Conservation (phyloP, 768 basidiomycete species). For the Termitomyces sp. region DNA sequence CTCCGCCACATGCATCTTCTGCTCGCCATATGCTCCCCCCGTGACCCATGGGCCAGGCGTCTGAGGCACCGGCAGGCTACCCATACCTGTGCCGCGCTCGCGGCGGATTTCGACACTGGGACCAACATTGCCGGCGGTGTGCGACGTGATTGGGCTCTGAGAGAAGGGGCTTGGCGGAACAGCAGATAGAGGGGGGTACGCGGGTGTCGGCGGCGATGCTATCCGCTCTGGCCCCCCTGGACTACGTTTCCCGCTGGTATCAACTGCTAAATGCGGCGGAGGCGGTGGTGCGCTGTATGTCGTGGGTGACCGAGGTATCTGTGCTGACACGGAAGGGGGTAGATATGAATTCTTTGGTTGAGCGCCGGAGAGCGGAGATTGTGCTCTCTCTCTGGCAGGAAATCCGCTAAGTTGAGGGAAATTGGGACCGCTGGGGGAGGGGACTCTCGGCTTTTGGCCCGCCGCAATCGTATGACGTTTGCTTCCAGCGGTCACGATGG, state of each 20-base stretch:
- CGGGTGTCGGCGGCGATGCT: conserved; percentile 54
- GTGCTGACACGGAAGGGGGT: conserved; percentile 28
- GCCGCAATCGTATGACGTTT: conserved; percentile 51
- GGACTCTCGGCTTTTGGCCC: conserved; percentile 22
- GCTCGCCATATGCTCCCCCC: conserved; percentile 35
- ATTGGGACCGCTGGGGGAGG: conserved; percentile 16
- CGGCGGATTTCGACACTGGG: conserved; percentile 65
- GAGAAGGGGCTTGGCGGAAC: conserved; percentile 50
- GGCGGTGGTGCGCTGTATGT: conserved; percentile 49
- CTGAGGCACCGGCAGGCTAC: conserved; percentile 33
- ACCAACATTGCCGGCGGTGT: conserved; percentile 44
- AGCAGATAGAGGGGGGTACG: conserved; percentile 50
- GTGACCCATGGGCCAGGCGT: conserved; percentile 55
- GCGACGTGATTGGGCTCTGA: conserved; percentile 51
- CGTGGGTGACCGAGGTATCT: conserved; percentile 46
- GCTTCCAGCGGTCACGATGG: conserved; percentile 47
- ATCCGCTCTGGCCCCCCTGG: conserved; percentile 9
- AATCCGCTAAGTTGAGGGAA: conserved; percentile 15
- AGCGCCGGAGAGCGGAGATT: conserved; percentile 19
- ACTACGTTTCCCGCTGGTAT: not conserved
- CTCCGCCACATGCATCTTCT: conserved; percentile 28
- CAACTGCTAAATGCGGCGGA: conserved; percentile 17
- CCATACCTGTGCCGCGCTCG: conserved; percentile 43
- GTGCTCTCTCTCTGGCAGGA: conserved; percentile 18
- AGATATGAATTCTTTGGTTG: conserved; percentile 28